Evolutionary conservation across 345 rosid genomes (phyloP).

Genomic region (Gossypium ekmanianum): DNA sequence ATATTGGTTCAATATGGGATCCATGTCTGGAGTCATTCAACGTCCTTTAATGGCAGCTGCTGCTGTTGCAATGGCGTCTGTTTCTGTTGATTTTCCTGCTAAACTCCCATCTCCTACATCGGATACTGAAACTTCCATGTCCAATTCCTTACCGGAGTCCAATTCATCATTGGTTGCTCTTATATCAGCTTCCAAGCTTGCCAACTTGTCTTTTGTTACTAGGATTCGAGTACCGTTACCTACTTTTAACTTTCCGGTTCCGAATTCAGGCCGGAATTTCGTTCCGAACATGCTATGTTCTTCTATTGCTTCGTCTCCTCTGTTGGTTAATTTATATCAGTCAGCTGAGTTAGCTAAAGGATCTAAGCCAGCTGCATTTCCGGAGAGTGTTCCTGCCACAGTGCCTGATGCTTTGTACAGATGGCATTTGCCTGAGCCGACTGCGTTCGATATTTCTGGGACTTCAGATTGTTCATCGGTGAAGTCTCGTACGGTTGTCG

Average conservation of each 20-base stretch:
- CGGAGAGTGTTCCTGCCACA: constrained; percentile 27
- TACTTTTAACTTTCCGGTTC: constrained; percentile 33
- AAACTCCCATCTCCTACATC: constrained; percentile 44
- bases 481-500: constrained; percentile 86
- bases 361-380: constrained; percentile 44
- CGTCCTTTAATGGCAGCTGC: constrained; percentile 86
- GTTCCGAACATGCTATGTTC: constrained; percentile 24
- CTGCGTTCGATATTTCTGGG: constrained; percentile 52
- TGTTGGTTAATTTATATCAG: constrained; percentile 49
- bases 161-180: constrained; percentile 54
- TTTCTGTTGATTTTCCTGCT: constrained; percentile 60
- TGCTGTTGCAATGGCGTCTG: constrained; percentile 71
- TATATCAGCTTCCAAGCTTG: constrained; percentile 56
- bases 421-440: constrained; percentile 84
- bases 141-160: constrained; percentile 33
- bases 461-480: constrained; percentile 44
- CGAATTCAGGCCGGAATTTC: constrained; percentile 27
- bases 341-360: constrained; percentile 74
- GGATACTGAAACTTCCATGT: constrained; percentile 23
- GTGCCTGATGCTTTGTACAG: constrained; percentile 60
- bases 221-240: constrained; percentile 62
- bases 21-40: constrained; percentile 69
- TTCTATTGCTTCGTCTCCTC: constrained; percentile 42
- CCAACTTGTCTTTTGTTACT: constrained; percentile 50
- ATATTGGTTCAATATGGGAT: constrained; percentile 50